phyloP scores from a whole-genome alignment of 495 filamentous ascomycete genomes.

The Sordaria brevicollis region DNA sequence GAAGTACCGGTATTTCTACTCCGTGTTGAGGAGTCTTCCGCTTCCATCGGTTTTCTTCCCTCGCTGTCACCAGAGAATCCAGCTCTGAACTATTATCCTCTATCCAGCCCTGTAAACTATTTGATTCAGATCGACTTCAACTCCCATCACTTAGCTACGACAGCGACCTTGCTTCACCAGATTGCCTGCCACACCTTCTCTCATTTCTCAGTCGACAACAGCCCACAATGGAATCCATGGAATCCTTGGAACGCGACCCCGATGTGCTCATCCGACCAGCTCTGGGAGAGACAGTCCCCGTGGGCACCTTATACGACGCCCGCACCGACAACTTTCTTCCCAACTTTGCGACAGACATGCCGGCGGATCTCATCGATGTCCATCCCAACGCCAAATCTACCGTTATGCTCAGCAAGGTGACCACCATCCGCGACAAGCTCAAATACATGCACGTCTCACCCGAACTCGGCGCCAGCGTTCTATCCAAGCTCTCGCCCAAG shows the following conservation, averaged over 20 bases:
- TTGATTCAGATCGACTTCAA: background rate
- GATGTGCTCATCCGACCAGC: background rate
- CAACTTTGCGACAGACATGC: background rate
- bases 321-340: background rate
- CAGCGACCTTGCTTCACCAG: background rate
- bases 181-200: background rate
- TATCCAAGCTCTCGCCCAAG: background rate
- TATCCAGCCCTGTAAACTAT: background rate
- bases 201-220: background rate
- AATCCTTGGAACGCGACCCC: too few relatives aligned
- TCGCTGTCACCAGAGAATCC: background rate
- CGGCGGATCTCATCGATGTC: background rate
- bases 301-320: background rate
- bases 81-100: background rate
- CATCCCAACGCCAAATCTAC: background rate
- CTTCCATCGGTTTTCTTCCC: background rate
- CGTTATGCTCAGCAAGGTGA: background rate
- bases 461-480: background rate
- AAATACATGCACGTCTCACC: background rate
- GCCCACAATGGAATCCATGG: background rate
- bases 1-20: background rate
- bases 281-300: background rate
- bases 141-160: background rate
- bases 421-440: background rate
- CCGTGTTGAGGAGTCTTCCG: background rate